Evolutionary conservation across 352 stramenopile species (phyloP).

Genomic region (Phytophthora fragariae): DNA sequence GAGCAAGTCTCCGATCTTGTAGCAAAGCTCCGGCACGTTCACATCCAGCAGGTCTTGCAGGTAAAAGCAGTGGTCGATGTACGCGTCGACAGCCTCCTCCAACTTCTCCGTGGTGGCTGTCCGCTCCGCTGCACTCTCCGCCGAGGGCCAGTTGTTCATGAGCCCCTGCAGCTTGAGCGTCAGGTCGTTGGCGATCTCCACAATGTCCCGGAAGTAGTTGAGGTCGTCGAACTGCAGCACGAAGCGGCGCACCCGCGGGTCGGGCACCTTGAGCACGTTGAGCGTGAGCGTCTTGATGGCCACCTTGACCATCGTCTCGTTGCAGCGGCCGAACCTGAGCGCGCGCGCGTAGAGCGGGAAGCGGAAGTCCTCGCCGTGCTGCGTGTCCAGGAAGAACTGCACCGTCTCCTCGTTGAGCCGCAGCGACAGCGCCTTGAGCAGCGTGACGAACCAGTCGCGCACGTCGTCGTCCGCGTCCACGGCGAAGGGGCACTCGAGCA

Average conservation of each 20-base stretch:
- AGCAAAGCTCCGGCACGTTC: constrained; percentile 83
- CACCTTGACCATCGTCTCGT: constrained; percentile 88
- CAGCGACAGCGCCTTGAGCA: constrained; percentile 89
- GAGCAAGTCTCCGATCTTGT: constrained; percentile 78
- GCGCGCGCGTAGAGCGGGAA: constrained; percentile 85
- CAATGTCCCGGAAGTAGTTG: constrained; percentile 83
- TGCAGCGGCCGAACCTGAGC: constrained; percentile 71
- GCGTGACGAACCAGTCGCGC: constrained; percentile 89
- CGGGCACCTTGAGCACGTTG: constrained; percentile 82
- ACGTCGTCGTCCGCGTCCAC: constrained; percentile 83
- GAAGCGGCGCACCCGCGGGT: constrained; percentile 81
- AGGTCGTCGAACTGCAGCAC: constrained; percentile 78
- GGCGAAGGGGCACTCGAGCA: constrained; percentile 86
- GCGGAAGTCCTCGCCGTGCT: constrained; percentile 33
- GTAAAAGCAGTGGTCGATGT: constrained; percentile 89
- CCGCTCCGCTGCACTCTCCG: constrained; percentile 8
- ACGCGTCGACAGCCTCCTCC: constrained; percentile 80
- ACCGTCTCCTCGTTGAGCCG: constrained; percentile 89
- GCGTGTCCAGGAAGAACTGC: constrained; percentile 89
- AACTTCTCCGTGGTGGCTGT: constrained; percentile 70
- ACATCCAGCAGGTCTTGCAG: constrained; percentile 87
- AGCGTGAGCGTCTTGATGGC: constrained; percentile 89
- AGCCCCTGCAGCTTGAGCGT: constrained; percentile 80
- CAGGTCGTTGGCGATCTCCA: constrained; percentile 78
- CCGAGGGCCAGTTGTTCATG: constrained; percentile 65